These are phyloP conservation scores for Backusella parvicylindrica DNA, from an alignment of 192 early-diverging fungal genomes.

Conservation along the genomic window DNA sequence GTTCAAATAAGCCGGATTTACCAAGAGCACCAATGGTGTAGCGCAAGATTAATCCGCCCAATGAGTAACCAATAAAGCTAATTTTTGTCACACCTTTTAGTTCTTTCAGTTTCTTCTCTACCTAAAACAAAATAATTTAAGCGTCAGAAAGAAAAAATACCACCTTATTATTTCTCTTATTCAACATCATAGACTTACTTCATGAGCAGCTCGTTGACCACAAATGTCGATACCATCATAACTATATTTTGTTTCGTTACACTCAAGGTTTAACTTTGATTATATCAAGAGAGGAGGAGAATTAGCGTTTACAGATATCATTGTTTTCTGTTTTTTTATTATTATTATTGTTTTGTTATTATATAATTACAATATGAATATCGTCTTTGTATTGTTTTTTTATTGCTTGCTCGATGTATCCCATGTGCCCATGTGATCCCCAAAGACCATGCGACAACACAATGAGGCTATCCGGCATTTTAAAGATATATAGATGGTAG, in stretches of 20 bases:
- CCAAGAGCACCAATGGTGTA: conserved; percentile 48
- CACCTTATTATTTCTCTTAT: conserved; percentile 11
- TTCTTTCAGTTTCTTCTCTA: conserved; percentile 34
- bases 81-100: conserved; percentile 20
- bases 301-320: background rate
- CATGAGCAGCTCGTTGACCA: conserved; percentile 40
- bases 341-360: conserved; percentile 9
- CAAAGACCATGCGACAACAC: conserved; percentile 12
- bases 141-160: background rate
- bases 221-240: conserved; percentile 60
- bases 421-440: conserved; percentile 3
- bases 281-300: background rate
- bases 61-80: conserved; percentile 52
- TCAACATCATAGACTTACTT: conserved; percentile 33
- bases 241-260: conserved; percentile 44
- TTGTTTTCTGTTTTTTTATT: conserved; percentile 41
- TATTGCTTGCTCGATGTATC: background rate
- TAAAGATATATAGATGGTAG: background rate
- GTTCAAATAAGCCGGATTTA: conserved; percentile 47
- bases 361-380: background rate
- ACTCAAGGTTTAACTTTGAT: conserved; percentile 40
- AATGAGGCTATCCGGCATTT: background rate
- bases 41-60: conserved; percentile 53
- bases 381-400: background rate
- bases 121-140: conserved; percentile 20